Percentiles rank a stretch among this genome's conserved stretches.
Evolutionary conservation across 1,284 basidiomycete species (phyloP).

Genomic region (Ceratobasidium papillatum): DNA sequence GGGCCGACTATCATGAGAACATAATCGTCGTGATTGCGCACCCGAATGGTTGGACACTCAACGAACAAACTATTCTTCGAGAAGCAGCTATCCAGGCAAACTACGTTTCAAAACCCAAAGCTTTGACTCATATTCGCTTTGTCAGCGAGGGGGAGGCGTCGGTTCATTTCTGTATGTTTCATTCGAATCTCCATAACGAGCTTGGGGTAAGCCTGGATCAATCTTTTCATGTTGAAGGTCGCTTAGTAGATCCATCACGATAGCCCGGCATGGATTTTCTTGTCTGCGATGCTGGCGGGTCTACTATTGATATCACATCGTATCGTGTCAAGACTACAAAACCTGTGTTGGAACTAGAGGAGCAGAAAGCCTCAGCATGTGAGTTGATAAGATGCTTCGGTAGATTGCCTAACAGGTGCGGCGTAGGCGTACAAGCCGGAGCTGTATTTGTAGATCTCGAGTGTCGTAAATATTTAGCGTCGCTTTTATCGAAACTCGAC

Average conservation of each 20-base stretch:
- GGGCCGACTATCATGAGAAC: background rate
- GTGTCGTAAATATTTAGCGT: slow-evolving; percentile 5
- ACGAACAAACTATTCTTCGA: slow-evolving; percentile 25
- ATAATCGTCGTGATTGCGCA: slow-evolving; percentile 22
- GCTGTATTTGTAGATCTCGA: slow-evolving; percentile 35
- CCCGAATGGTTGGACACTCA: slow-evolving; percentile 39
- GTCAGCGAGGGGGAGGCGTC: slow-evolving; percentile 11
- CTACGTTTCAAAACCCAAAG: background rate
- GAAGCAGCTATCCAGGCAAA: background rate
- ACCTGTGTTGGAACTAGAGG: slow-evolving; percentile 4
- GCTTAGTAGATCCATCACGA: background rate
- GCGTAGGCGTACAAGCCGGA: slow-evolving; percentile 41
- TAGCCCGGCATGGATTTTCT: slow-evolving; percentile 11
- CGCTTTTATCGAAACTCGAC: background rate
- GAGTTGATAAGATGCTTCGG: background rate
- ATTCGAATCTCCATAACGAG: background rate
- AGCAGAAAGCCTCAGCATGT: slow-evolving; percentile 9
- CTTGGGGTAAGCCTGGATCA: background rate
- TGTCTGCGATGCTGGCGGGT: slow-evolving; percentile 22
- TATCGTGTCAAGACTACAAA: background rate
- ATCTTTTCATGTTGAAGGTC: background rate
- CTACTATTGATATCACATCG: slow-evolving; percentile 13
- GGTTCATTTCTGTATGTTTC: slow-evolving; percentile 13
- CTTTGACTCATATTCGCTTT: background rate
- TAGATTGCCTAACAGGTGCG: background rate